Evolutionary conservation across 176 grass and related monocot genomes (phyloP), one percentile per base, ranked within the genome.

Genomic region (Juncus inflexus): DNA sequence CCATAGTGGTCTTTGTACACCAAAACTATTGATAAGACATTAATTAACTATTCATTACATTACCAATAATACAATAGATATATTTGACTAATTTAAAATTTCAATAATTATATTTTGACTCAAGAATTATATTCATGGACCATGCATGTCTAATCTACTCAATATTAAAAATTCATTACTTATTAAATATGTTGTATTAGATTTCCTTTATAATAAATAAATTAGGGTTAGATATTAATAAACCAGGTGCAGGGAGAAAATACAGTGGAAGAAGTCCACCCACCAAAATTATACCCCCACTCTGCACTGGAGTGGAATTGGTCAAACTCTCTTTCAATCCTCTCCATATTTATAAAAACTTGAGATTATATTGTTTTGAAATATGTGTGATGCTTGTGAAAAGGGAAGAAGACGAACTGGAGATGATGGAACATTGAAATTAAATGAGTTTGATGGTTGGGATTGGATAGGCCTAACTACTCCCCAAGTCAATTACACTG

Each of bases 281-380:
- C 19, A 67, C 16, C 16, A 14, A 52, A 67, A 67, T 37, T 13
- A 53, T 67, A 38, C 35, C 4, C 10, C 16, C 43, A 9, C 12
- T 42, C 4, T 5, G 36, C 3, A 45, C 14, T 3, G 39, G 9
- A 35, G 52, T 70, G 67, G 67, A 70, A 70, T 59, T 59, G 42
- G 67, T 70, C 67, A 70, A 70, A 70, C 37, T 13, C 67, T 39
- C 19, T 19, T 70, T 37, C 40, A 50, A 70, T 42, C 14, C 42
- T 70, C 52, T 58, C 67, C 52, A 70, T 70, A 56, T 35, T 37
- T 19, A 42, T 57, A n/a, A 12, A 37, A 42, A 55, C 52, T 28
- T 12, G 54, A 45, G 4, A n/a, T 28, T 1, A 8, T 9, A 35
- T 47, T 47, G 43, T 0, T 47, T 47, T 47, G 43, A 47, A 6